phyloP scores from a whole-genome alignment of 192 early-diverging fungal species.

The Coemansia sp. region DNA sequence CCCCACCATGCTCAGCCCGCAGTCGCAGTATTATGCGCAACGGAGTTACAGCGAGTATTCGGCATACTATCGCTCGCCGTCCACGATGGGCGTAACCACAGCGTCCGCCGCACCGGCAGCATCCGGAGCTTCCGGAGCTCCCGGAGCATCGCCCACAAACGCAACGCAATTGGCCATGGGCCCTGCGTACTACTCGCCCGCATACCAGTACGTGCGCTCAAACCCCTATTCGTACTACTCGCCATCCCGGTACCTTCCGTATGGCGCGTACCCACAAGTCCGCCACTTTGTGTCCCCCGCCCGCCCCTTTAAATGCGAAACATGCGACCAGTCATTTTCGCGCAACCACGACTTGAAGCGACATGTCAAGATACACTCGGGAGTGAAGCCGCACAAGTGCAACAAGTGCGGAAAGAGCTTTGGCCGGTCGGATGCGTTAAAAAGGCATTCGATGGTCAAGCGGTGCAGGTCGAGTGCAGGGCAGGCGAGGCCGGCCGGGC shows the following conservation, averaged over 20 bases:
- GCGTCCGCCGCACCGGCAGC: background rate
- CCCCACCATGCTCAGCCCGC: conserved; percentile 9
- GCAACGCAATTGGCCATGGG: conserved; percentile 14
- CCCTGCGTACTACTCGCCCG: conserved; percentile 40
- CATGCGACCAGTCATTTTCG: conserved; percentile 61
- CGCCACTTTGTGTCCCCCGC: conserved; percentile 55
- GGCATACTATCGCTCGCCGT: conserved; percentile 50
- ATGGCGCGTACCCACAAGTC: conserved; percentile 49
- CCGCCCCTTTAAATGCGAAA: conserved; percentile 58
- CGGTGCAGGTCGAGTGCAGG: conserved; percentile 49
- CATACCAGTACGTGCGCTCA: conserved; percentile 45
- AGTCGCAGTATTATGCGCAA: conserved; percentile 21
- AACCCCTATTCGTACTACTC: conserved; percentile 45
- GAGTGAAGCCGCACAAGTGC: conserved; percentile 76
- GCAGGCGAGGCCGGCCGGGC: background rate
- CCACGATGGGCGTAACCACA: conserved; percentile 24
- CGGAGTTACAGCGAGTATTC: conserved; percentile 49
- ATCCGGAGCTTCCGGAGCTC: too few relatives aligned
- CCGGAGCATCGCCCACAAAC: conserved; percentile 18
- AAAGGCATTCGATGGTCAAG: conserved; percentile 65
- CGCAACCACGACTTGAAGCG: conserved; percentile 75
- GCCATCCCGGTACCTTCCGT: conserved; percentile 49
- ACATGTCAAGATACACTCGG: conserved; percentile 74
- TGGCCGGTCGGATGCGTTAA: conserved; percentile 71
- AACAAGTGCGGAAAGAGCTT: conserved; percentile 72